Evolutionary conservation across 2,329 filamentous ascomycete species (phyloP).

Genomic region (Fusarium solani-melongenae): DNA sequence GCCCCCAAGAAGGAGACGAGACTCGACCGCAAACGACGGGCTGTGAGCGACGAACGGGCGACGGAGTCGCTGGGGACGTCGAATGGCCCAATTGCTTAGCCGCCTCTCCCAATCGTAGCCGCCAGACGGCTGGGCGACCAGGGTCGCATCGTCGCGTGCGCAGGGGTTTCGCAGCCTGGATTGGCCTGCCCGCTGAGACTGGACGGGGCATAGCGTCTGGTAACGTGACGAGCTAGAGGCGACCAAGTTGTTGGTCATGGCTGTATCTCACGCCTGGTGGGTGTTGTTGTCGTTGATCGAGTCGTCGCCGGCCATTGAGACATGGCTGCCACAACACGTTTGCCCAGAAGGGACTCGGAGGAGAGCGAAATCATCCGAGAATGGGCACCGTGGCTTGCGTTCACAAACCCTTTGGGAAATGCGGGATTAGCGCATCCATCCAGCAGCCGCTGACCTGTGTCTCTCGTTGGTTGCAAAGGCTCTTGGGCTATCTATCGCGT

Average conservation of each 20-base stretch:
- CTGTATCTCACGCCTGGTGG: conserved; percentile 7
- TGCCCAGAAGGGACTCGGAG: conserved; percentile 16
- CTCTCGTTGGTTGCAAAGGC: conserved; percentile 36
- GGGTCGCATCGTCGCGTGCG: conserved; percentile 39
- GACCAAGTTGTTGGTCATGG: conserved; percentile 27
- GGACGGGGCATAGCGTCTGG: conserved; percentile 43
- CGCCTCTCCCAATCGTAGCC: conserved; percentile 49
- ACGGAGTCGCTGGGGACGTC: conserved; percentile 21
- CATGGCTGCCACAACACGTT: conserved; percentile 37
- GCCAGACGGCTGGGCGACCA: conserved; percentile 45
- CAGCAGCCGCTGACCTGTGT: conserved; percentile 32
- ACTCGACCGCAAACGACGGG: conserved; percentile 15
- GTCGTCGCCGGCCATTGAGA: conserved; percentile 30
- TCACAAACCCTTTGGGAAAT: conserved; percentile 30
- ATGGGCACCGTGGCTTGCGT: conserved; percentile 42
- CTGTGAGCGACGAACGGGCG: conserved; percentile 17
- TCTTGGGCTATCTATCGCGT: conserved; percentile 20
- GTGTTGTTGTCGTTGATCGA: conserved; percentile 11
- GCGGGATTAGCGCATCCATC: conserved; percentile 47
- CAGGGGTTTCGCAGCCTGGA: conserved; percentile 47
- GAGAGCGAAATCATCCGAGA: conserved; percentile 35
- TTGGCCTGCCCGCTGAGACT: conserved; percentile 47
- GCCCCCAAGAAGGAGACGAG: background rate
- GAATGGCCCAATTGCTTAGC: conserved; percentile 39
- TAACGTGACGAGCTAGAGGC: conserved; percentile 47